Evolutionary conservation across 371 early-diverging fungal genomes (phyloP).

Genomic region (Mucor plumbeus): DNA sequence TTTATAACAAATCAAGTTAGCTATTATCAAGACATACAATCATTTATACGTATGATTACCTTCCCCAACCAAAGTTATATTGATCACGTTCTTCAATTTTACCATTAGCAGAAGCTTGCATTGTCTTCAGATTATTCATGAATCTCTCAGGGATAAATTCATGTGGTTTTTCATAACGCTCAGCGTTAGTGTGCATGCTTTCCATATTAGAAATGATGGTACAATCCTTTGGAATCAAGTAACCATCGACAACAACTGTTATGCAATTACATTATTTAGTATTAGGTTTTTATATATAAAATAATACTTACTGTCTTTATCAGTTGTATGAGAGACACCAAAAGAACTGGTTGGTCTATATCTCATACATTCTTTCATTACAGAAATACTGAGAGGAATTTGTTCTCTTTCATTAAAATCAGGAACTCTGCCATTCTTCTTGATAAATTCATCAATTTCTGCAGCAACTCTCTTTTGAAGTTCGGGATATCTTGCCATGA

Average conservation of each 20-base stretch:
- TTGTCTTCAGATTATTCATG: slow-evolving; percentile 14
- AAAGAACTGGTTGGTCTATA: slow-evolving; percentile 7
- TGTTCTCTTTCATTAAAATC: slow-evolving; percentile 14
- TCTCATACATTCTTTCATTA: slow-evolving; percentile 24
- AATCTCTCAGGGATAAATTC: slow-evolving; percentile 27
- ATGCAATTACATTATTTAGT: background rate
- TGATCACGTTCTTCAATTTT: slow-evolving; percentile 20
- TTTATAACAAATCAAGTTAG: no score
- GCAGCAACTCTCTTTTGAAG: slow-evolving; percentile 16
- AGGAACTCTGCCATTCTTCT: background rate
- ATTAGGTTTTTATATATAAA: no score
- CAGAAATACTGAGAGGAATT: slow-evolving; percentile 17
- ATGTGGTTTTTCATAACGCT: slow-evolving; percentile 11
- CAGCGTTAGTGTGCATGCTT: slow-evolving; percentile 19
- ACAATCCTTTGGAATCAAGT: slow-evolving; percentile 19
- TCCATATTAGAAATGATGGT: slow-evolving; percentile 17
- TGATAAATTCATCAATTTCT: slow-evolving; percentile 24
- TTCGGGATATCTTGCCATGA: slow-evolving; percentile 17
- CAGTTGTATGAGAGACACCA: slow-evolving; percentile 15
- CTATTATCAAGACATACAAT: no score
- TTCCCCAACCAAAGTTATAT: slow-evolving; percentile 35
- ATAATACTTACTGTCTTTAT: slow-evolving; percentile 17
- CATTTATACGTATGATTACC: background rate
- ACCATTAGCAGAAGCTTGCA: slow-evolving; percentile 23
- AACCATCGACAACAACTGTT: slow-evolving; percentile 17